Conservation (phyloP, 2,329 filamentous ascomycete genomes). For the Xylariomycetidae sp. region DNA sequence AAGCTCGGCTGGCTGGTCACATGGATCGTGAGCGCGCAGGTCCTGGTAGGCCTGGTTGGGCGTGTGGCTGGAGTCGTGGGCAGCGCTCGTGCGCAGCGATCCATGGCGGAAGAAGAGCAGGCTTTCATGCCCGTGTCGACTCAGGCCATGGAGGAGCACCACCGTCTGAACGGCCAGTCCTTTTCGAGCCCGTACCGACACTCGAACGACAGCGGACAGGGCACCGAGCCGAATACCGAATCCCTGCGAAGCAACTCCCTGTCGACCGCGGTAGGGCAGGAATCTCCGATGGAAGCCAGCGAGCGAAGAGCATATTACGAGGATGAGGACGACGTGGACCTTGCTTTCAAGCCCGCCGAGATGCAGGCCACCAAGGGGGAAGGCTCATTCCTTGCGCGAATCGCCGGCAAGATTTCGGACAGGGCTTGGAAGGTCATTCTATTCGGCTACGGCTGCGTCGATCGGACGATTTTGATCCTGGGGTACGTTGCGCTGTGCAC, state of each 20-base stretch:
- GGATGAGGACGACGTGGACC: conserved; percentile 32
- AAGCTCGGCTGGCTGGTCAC: conserved; percentile 82
- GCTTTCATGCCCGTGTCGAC: conserved; percentile 59
- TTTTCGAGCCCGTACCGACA: conserved; percentile 42
- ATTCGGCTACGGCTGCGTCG: conserved; percentile 60
- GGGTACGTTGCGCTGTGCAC: conserved; percentile 68
- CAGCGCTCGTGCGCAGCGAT: conserved; percentile 2
- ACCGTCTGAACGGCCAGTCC: conserved; percentile 33
- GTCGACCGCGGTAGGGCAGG: conserved; percentile 50
- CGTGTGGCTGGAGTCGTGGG: conserved; percentile 45
- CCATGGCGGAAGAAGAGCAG: conserved; percentile 39
- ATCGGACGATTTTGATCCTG: conserved; percentile 71
- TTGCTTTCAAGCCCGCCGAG: conserved; percentile 35
- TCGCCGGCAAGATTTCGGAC: conserved; percentile 50
- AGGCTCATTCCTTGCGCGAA: conserved; percentile 44
- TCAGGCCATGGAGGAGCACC: conserved; percentile 47
- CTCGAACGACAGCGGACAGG: conserved; percentile 69
- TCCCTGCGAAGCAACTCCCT: conserved; percentile 60
- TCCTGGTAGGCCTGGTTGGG: conserved; percentile 60
- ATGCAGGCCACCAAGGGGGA: conserved; percentile 40
- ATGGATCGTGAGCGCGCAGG: conserved; percentile 64
- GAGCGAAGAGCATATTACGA: conserved; percentile 41
- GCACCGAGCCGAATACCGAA: conserved; percentile 63
- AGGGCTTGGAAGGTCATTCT: conserved; percentile 52
- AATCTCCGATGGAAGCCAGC: conserved; percentile 33